Base-by-base conservation (phyloP, 2,329 filamentous ascomycete genomes). In the Lizonia empirigonia region DNA sequence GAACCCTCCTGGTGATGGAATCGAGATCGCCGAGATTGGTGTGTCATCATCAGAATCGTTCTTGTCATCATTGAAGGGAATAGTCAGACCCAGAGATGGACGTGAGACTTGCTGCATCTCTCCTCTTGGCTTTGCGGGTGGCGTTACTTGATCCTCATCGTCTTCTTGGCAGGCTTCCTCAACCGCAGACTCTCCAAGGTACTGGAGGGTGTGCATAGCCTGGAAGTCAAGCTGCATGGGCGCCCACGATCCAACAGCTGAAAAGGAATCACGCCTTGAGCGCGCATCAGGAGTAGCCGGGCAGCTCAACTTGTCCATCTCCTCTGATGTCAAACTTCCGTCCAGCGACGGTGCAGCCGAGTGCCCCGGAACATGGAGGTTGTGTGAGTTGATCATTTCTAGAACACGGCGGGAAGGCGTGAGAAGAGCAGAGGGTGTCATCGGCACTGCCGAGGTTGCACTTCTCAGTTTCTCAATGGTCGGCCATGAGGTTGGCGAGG, bases 1-100 rank as follows among this genome's bases (percentile, higher is more conserved):
- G 79, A 97, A 97, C 1, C 89, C 91, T 20, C 90, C 88, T 0
- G 93, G 93, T 0, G 93, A 97, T 5, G 92, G 93, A 26, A 97
- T 91, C 20, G 92, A 92, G 16, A 97, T 82, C 52, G 84, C 86
- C 16, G 89, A 92, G 56, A 97, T 81, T 30, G 87, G 89, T 48
- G 87, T 86, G 42, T 65, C 71, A 19, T 63, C 67, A 34, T 62
- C 62, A n/a, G 65, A 79, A 18, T 69, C 74, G 26, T 71, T 75
- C 27, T 62, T 61, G 19, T 55, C 44, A 5, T 55, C 19, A 3
- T 56, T 41, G 1, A 59, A 55, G 7, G 68, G 67, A 24, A 71
- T 71, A 13, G 42, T 58, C 16, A 73, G 38, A 7, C 60, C 63
- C 38, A 72, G 57, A 81, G 81, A 60, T 84, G 81, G 56, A 79